Percentiles rank a stretch among this genome's conserved stretches.
Evolutionary conservation across 768 basidiomycete species (phyloP).

Genomic region (Kwoniella shandongensis): DNA sequence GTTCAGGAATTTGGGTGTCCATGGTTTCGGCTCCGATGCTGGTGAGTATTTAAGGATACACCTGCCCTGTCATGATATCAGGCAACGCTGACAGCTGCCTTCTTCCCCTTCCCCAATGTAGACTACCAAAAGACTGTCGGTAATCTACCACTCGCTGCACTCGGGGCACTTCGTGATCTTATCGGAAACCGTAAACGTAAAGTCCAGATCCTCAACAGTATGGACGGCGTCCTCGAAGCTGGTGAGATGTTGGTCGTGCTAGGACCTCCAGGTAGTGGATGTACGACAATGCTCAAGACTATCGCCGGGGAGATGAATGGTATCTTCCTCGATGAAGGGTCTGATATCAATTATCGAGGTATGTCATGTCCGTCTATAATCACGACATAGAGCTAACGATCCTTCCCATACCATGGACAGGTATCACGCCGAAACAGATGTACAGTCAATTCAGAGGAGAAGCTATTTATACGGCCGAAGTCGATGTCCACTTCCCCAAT

Average conservation of each 20-base stretch:
- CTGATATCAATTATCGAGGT: conserved; percentile 51
- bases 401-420: conserved; percentile 5
- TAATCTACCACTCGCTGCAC: conserved; percentile 47
- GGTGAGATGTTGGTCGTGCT: conserved; percentile 72
- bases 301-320: conserved; percentile 56
- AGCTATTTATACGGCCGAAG: conserved; percentile 54
- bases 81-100: too few relatives aligned
- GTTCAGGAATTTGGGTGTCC: conserved; percentile 54
- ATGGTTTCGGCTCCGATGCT: conserved; percentile 48
- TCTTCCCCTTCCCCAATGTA: too few relatives aligned
- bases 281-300: conserved; percentile 59
- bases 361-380: not conserved
- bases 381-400: not conserved
- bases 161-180: conserved; percentile 26
- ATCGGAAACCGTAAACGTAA: conserved; percentile 43
- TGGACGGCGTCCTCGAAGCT: conserved; percentile 66
- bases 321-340: conserved; percentile 44
- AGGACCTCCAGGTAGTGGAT: conserved; percentile 57
- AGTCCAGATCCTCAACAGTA: conserved; percentile 61
- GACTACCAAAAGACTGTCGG: conserved; percentile 58
- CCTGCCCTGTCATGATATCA: too few relatives aligned
- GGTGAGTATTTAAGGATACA: too few relatives aligned
- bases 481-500: conserved; percentile 55
- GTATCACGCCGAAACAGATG: conserved; percentile 58
- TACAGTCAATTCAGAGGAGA: conserved; percentile 56